Percentiles rank a stretch among this genome's conserved stretches.
Conservation (phyloP, 768 basidiomycete species). For the Tephrocybe sp. region DNA sequence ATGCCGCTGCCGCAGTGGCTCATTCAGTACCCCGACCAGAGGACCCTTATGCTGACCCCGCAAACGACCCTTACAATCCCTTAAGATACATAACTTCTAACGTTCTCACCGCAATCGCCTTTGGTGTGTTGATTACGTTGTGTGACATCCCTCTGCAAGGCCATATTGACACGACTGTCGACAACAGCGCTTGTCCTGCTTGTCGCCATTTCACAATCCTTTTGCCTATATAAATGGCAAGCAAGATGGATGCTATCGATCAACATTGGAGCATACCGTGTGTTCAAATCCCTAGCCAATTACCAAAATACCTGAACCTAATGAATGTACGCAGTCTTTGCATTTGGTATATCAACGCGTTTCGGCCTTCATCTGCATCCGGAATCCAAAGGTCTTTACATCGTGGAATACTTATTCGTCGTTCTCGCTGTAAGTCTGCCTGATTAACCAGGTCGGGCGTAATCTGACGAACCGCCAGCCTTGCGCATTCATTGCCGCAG, state of each 20-base stretch:
- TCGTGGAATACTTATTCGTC: constrained; percentile 56
- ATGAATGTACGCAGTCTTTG: constrained; percentile 42
- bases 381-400: constrained; percentile 51
- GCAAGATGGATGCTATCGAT: constrained; percentile 60
- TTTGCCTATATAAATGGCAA: constrained; percentile 40
- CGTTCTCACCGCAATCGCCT: constrained; percentile 47
- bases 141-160: not conserved
- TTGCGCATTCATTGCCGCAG: constrained; percentile 71
- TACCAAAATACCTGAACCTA: not conserved
- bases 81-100: constrained; percentile 57
- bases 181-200: constrained; percentile 34
- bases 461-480: constrained; percentile 37
- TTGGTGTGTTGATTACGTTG: constrained; percentile 17
- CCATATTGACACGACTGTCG: not conserved
- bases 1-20: not conserved
- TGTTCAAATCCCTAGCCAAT: constrained; percentile 17
- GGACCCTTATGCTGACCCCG: constrained; percentile 48
- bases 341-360: constrained; percentile 53
- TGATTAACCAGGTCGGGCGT: not conserved
- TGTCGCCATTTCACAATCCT: constrained; percentile 44
- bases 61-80: constrained; percentile 51
- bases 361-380: constrained; percentile 55
- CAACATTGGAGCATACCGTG: constrained; percentile 57
- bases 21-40: constrained; percentile 26
- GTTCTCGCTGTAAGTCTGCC: constrained; percentile 48